A percentile compares a stretch with the other conserved stretches of the same genome.
Conservation (phyloP, 805 yeast genomes). For the Candida ipomoeae region DNA sequence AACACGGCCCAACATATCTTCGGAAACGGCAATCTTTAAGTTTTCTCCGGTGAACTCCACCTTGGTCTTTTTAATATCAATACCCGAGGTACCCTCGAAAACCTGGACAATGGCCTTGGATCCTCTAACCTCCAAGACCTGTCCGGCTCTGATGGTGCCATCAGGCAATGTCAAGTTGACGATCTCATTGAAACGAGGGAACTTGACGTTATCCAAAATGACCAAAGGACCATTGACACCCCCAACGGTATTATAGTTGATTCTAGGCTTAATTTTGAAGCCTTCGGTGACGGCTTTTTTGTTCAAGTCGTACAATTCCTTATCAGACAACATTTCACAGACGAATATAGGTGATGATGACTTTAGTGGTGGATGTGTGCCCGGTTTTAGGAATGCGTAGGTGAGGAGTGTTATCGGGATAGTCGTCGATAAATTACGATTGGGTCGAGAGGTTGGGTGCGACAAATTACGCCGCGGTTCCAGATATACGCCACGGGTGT, state of each 20-base stretch:
- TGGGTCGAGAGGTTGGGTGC: constrained; percentile 7
- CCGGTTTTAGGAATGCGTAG: constrained; percentile 4
- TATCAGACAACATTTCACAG: constrained; percentile 33
- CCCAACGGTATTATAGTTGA: constrained; percentile 92
- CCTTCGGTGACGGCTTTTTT: constrained; percentile 90
- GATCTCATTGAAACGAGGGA: constrained; percentile 84
- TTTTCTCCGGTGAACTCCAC: constrained; percentile 97
- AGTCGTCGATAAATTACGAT: constrained; percentile 17
- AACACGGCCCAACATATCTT: constrained; percentile 95
- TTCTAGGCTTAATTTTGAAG: constrained; percentile 85
- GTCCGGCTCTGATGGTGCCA: constrained; percentile 93
- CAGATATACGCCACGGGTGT: background rate
- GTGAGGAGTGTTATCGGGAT: constrained; percentile 13
- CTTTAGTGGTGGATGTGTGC: constrained; percentile 1
- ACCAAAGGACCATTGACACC: constrained; percentile 99
- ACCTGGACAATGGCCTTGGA: constrained; percentile 97
- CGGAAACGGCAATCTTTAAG: constrained; percentile 90
- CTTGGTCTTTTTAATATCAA: constrained; percentile 95
- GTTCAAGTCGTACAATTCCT: constrained; percentile 65
- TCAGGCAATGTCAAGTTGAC: constrained; percentile 96
- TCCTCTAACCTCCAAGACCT: constrained; percentile 96
- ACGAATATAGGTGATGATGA: background rate
- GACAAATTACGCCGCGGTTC: background rate
- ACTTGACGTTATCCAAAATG: constrained; percentile 48
- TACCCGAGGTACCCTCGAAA: constrained; percentile 98